A percentile compares a stretch with the other conserved stretches of the same genome.
Evolutionary conservation across 768 basidiomycete genomes (phyloP).

Genomic region (Lentinus brumalis): DNA sequence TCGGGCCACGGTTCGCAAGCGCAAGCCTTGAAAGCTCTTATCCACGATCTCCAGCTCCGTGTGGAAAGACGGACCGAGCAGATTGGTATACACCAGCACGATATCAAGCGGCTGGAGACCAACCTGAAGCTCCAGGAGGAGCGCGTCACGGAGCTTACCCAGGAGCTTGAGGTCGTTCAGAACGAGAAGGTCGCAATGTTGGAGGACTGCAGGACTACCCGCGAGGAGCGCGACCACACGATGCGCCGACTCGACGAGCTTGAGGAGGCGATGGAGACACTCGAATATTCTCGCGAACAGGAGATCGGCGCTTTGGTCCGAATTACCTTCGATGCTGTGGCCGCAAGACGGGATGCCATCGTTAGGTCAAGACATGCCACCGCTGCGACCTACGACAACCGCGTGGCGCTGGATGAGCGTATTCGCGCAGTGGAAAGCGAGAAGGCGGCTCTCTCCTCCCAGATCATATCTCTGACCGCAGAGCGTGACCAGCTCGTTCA

Average conservation of each 20-base stretch:
- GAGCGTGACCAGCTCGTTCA: conserved; percentile 7
- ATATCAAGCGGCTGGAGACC: conserved; percentile 73
- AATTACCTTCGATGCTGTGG: conserved; percentile 21
- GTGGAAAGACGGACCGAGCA: conserved; percentile 70
- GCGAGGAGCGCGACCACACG: conserved; percentile 72
- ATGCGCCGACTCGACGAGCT: conserved; percentile 54
- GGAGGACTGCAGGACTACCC: conserved; percentile 79
- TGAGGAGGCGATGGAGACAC: conserved; percentile 61
- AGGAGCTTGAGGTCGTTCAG: conserved; percentile 64
- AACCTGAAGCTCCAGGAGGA: conserved; percentile 78
- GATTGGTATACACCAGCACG: conserved; percentile 78
- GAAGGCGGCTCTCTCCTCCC: conserved; percentile 4
- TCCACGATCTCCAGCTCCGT: conserved; percentile 68
- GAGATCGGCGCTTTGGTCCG: conserved; percentile 30
- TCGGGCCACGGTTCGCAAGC: conserved; percentile 48
- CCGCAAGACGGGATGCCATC: conserved; percentile 4
- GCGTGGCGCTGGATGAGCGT: conserved; percentile 2
- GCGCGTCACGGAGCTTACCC: conserved; percentile 65
- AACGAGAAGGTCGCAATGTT: conserved; percentile 80
- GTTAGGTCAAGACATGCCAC: not conserved
- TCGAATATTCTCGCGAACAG: conserved; percentile 26
- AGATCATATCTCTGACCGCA: not conserved
- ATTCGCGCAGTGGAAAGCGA: conserved; percentile 8
- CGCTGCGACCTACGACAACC: not conserved
- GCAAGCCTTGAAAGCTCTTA: conserved; percentile 56